phyloP scores from a whole-genome alignment of 1,139 yeast genomes.

The Blastobotrys buckinghamii region DNA sequence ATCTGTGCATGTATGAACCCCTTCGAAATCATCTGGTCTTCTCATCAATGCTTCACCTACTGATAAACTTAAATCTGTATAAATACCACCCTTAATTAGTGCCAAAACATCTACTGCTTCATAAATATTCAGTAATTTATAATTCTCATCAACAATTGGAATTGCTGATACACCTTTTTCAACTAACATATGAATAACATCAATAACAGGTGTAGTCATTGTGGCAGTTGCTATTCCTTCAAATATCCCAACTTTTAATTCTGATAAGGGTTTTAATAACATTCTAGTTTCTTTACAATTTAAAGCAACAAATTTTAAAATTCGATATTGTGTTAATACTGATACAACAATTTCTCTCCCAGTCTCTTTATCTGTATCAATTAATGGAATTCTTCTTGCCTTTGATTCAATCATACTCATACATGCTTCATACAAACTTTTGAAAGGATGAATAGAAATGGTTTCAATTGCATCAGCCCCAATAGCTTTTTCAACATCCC shows the following conservation, averaged over 20 bases:
- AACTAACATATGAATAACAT: conserved; percentile 79
- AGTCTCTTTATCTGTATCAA: conserved; percentile 90
- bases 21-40: conserved; percentile 95
- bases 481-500: conserved; percentile 77
- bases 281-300: conserved; percentile 93
- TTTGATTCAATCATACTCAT: conserved; percentile 82
- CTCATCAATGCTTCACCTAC: conserved; percentile 96
- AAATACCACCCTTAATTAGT: conserved; percentile 88
- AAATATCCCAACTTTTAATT: conserved; percentile 58
- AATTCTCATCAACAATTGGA: conserved; percentile 80
- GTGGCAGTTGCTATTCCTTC: conserved; percentile 69
- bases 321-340: conserved; percentile 94
- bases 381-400: conserved; percentile 90
- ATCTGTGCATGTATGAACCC: conserved; percentile 92
- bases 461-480: conserved; percentile 90
- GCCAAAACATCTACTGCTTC: conserved; percentile 96
- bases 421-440: conserved; percentile 89
- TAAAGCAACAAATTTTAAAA: conserved; percentile 88
- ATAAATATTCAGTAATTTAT: conserved; percentile 78
- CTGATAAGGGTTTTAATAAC: conserved; percentile 68
- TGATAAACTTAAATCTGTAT: conserved; percentile 81
- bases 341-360: conserved; percentile 91
- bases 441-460: conserved; percentile 84
- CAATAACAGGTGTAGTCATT: conserved; percentile 90
- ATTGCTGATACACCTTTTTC: conserved; percentile 80